Conservation (phyloP, 2,329 filamentous ascomycete genomes). For the Fusarium sp. region DNA sequence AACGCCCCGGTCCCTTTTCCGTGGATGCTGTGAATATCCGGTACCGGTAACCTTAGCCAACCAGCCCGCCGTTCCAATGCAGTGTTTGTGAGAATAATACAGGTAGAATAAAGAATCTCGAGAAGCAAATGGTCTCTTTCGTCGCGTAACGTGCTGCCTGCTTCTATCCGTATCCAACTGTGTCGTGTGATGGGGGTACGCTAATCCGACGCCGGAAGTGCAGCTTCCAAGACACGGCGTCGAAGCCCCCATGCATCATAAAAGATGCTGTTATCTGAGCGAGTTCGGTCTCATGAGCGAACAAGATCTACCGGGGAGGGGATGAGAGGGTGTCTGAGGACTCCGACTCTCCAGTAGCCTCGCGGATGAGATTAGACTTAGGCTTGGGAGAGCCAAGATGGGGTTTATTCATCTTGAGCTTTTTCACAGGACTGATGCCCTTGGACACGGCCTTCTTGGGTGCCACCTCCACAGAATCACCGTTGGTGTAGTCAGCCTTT, state of each 20-base stretch:
- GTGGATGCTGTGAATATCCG: conserved; percentile 49
- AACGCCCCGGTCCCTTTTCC: conserved; percentile 51
- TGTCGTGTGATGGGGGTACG: conserved; percentile 12
- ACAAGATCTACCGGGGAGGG: conserved; percentile 56
- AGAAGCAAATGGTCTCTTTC: conserved; percentile 27
- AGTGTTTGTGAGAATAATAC: conserved; percentile 49
- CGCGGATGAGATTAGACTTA: conserved; percentile 61
- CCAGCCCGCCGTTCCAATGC: conserved; percentile 48
- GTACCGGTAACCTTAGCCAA: conserved; percentile 48
- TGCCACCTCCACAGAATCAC: conserved; percentile 51
- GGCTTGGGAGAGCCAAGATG: conserved; percentile 64
- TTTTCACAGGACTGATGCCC: conserved; percentile 59
- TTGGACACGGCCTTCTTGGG: conserved; percentile 57
- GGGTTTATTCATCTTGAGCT: conserved; percentile 62
- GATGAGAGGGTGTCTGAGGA: conserved; percentile 71
- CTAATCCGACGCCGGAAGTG: conserved; percentile 8
- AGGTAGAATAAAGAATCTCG: conserved; percentile 35
- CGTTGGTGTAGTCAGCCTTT: conserved; percentile 53
- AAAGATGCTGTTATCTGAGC: conserved; percentile 3
- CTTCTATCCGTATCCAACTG: conserved; percentile 51
- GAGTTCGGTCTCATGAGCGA: neutral
- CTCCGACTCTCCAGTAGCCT: conserved; percentile 68
- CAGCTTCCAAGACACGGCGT: conserved; percentile 1
- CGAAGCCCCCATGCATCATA: conserved; percentile 6
- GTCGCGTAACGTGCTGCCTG: conserved; percentile 36